These are phyloP conservation scores for Hippophae rhamnoides DNA, from an alignment of 306 rosid species.

Conservation along the genomic window DNA sequence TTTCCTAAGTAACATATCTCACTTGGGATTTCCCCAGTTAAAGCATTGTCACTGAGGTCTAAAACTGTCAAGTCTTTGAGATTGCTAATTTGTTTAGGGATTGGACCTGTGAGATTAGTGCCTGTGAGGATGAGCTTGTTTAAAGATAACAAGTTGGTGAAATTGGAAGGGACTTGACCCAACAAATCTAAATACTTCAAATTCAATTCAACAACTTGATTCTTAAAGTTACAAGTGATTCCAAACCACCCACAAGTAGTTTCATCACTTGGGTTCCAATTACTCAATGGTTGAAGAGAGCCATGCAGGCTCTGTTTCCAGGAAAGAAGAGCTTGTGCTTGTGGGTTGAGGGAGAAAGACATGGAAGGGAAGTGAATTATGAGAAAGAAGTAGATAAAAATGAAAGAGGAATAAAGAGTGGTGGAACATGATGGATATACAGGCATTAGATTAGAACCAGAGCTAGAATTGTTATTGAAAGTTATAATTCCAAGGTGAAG, in stretches of 20 bases:
- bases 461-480: background rate
- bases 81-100: slow-evolving; percentile 48
- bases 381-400: slow-evolving; percentile 27
- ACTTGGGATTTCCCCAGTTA: slow-evolving; percentile 63
- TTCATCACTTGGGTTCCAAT: slow-evolving; percentile 52
- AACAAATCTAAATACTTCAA: slow-evolving; percentile 52
- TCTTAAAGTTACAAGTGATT: slow-evolving; percentile 50
- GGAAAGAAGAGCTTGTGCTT: slow-evolving; percentile 68
- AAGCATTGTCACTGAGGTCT: slow-evolving; percentile 67
- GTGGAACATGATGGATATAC: slow-evolving; percentile 55
- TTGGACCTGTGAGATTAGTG: slow-evolving; percentile 69
- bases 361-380: slow-evolving; percentile 18
- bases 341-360: slow-evolving; percentile 52
- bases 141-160: slow-evolving; percentile 51
- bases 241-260: slow-evolving; percentile 87
- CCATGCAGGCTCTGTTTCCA: slow-evolving; percentile 80
- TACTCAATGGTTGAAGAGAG: slow-evolving; percentile 29
- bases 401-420: slow-evolving; percentile 31
- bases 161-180: slow-evolving; percentile 53
- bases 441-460: slow-evolving; percentile 61
- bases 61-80: slow-evolving; percentile 35
- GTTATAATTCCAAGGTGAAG: slow-evolving; percentile 11
- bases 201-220: slow-evolving; percentile 43
- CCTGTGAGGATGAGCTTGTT: slow-evolving; percentile 53
- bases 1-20: slow-evolving; percentile 37